Percentiles rank a stretch among this genome's conserved stretches.
Conservation (phyloP, 495 filamentous ascomycete species). For the Hypoxylon fuscum region DNA sequence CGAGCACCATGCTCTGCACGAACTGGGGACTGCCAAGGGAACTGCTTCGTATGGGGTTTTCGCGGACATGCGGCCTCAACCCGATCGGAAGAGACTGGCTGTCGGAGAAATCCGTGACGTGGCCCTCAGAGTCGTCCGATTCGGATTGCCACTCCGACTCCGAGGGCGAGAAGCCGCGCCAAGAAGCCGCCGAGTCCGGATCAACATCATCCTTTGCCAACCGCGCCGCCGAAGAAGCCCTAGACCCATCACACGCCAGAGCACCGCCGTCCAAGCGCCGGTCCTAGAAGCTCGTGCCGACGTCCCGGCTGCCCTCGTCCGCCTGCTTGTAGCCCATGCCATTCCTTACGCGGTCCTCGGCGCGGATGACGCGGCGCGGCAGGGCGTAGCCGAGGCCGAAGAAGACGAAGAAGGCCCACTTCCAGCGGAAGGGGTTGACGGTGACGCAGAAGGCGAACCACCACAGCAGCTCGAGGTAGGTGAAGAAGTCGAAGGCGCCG, state of each 20-base stretch:
- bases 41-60: no score
- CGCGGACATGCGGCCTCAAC: no score
- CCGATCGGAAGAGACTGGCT: no score
- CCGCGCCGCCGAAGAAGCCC: neutral
- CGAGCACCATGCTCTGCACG: no score
- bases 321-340: slow-evolving; percentile 47
- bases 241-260: neutral
- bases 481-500: slow-evolving; percentile 85
- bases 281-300: slow-evolving; percentile 67
- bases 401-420: slow-evolving; percentile 80
- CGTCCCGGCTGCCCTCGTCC: slow-evolving; percentile 31
- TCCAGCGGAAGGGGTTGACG: slow-evolving; percentile 88
- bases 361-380: slow-evolving; percentile 70
- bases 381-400: slow-evolving; percentile 74
- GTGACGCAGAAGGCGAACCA: slow-evolving; percentile 83
- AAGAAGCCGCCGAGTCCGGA: no score
- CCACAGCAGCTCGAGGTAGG: slow-evolving; percentile 82
- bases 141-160: no score
- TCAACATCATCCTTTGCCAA: no score
- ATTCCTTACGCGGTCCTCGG: slow-evolving; percentile 67
- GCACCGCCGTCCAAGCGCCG: slow-evolving; percentile 65
- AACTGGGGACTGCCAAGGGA: no score
- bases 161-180: no score
- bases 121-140: no score
- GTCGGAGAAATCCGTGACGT: no score